Conservation (phyloP, 208 protist species). For the Trypanosomatidae sp. region DNA sequence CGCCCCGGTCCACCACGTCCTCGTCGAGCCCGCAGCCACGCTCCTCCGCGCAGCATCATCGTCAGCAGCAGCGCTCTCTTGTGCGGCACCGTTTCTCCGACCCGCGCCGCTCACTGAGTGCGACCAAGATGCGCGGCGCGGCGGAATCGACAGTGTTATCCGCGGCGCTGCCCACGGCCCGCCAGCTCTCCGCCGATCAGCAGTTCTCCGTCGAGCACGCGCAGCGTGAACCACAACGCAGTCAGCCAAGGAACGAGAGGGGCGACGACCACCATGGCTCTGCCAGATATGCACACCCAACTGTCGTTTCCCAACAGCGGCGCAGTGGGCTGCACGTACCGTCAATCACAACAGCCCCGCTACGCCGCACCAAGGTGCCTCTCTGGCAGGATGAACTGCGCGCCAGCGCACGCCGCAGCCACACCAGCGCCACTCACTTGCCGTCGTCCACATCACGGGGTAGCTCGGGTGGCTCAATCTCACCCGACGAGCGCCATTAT, state of each 20-base stretch:
- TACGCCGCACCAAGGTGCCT: slow-evolving; percentile 6
- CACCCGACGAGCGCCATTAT: background rate
- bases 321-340: background rate
- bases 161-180: slow-evolving; percentile 14
- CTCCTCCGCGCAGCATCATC: background rate
- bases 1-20: slow-evolving; percentile 6
- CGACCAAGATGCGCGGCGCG: background rate
- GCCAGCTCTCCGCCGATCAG: slow-evolving; percentile 24
- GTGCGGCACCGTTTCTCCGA: background rate
- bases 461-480: background rate
- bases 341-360: background rate
- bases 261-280: background rate
- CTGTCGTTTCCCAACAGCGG: slow-evolving; percentile 13
- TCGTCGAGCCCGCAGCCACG: background rate
- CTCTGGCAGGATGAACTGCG: slow-evolving; percentile 8
- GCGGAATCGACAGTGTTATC: background rate
- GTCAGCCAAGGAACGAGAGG: too few relatives aligned
- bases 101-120: background rate
- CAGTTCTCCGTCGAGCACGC: slow-evolving; percentile 13
- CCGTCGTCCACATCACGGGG: slow-evolving; percentile 1
- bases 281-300: slow-evolving; percentile 16
- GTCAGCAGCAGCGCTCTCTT: background rate
- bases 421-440: background rate
- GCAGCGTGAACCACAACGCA: background rate
- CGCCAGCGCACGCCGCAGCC: too few relatives aligned